Conservation (phyloP, 2,329 filamentous ascomycete species). For the Achaetomium macrosporum region DNA sequence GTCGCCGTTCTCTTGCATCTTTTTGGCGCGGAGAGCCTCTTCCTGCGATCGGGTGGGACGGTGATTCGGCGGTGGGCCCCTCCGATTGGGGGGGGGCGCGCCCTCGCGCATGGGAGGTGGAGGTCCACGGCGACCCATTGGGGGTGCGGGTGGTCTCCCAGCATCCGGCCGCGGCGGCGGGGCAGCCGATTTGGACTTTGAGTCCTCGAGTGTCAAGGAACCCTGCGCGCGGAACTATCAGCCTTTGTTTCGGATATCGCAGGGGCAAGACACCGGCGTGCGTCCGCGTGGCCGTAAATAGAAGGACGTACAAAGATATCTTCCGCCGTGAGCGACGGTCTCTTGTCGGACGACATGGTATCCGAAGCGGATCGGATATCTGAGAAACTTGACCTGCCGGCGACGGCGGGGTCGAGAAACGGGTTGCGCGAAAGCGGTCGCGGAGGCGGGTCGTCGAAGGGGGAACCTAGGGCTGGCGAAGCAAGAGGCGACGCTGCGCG, state of each 20-base stretch:
- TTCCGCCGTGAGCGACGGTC: slow-evolving; percentile 52
- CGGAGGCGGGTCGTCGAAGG: slow-evolving; percentile 53
- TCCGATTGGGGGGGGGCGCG: slow-evolving; percentile 41
- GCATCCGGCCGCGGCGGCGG: slow-evolving; percentile 24
- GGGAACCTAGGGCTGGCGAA: slow-evolving; percentile 41
- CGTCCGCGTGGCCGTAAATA: background rate
- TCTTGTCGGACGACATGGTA: slow-evolving; percentile 46
- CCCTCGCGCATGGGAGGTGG: slow-evolving; percentile 43
- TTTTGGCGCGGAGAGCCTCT: slow-evolving; percentile 51
- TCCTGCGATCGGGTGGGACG: slow-evolving; percentile 62
- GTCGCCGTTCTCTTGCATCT: slow-evolving; percentile 34
- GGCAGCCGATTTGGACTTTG: slow-evolving; percentile 30
- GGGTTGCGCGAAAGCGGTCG: slow-evolving; percentile 68
- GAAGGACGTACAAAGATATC: slow-evolving; percentile 68
- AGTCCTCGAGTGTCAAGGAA: slow-evolving; percentile 62
- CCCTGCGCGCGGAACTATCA: slow-evolving; percentile 58
- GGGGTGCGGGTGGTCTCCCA: slow-evolving; percentile 27
- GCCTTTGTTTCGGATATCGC: slow-evolving; percentile 15
- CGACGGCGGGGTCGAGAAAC: slow-evolving; percentile 55
- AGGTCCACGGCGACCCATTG: slow-evolving; percentile 36
- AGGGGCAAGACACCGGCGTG: background rate
- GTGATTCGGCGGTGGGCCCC: slow-evolving; percentile 43
- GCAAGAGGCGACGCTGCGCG: slow-evolving; percentile 55
- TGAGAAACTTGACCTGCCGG: slow-evolving; percentile 31
- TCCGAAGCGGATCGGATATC: slow-evolving; percentile 37